phyloP scores from a whole-genome alignment of 78 protist genomes.

The Dictyostelium purpureum region DNA sequence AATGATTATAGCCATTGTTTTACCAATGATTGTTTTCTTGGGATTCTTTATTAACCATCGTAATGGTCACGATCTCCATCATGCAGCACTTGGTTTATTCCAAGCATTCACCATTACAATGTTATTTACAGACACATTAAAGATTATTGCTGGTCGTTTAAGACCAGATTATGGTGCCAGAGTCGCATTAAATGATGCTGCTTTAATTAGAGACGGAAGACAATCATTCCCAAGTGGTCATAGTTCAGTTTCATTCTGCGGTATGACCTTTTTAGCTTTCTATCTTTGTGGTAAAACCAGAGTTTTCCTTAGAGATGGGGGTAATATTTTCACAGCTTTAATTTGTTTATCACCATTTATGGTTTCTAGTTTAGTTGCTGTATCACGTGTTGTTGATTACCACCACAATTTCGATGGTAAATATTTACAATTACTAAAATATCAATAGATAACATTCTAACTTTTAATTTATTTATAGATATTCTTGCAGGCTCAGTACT shows the following conservation, averaged over 20 bases:
- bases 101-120: conserved; percentile 61
- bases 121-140: conserved; percentile 61
- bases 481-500: conserved; percentile 53
- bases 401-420: conserved; percentile 70
- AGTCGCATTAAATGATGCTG: background rate
- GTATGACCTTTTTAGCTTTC: conserved; percentile 48
- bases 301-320: conserved; percentile 31
- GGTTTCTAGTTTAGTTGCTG: conserved; percentile 35
- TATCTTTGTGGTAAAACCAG: conserved; percentile 58
- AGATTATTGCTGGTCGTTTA: conserved; percentile 46
- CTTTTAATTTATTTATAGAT: too few species aligned
- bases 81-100: conserved; percentile 53
- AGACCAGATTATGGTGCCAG: conserved; percentile 64
- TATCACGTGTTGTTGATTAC: conserved; percentile 68
- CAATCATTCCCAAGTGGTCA: conserved; percentile 56
- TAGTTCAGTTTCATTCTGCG: conserved; percentile 47
- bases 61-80: conserved; percentile 50
- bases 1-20: conserved; percentile 4
- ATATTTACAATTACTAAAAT: background rate
- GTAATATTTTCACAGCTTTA: conserved; percentile 15
- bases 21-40: conserved; percentile 31
- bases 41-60: background rate
- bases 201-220: conserved; percentile 44
- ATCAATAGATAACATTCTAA: background rate
- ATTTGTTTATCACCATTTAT: conserved; percentile 14